Percentiles rank a stretch among this genome's conserved stretches.
Evolutionary conservation across 129 eudicot species (phyloP).

Genomic region (Escallonia herrerae): DNA sequence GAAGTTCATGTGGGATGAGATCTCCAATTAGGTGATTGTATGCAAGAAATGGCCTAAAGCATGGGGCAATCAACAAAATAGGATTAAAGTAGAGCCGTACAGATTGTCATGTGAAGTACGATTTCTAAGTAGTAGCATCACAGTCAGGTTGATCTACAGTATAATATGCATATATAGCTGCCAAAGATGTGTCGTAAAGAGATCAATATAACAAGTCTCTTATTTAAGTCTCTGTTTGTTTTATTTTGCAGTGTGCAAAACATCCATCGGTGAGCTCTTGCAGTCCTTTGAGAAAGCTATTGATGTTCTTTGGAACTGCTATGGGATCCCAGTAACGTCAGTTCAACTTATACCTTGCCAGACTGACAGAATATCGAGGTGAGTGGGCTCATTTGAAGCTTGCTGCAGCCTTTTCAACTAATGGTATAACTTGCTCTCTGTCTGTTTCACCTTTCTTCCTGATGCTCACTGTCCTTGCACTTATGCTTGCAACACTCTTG

Average conservation of each 20-base stretch:
- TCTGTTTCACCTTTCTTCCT: background rate
- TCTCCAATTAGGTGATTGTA: background rate
- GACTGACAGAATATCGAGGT: conserved; percentile 10
- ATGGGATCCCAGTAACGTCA: conserved; percentile 47
- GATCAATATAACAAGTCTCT: too few relatives aligned
- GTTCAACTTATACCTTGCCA: conserved; percentile 14
- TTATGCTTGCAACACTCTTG: too few relatives aligned
- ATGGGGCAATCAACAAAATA: background rate
- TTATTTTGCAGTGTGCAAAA: conserved; percentile 71
- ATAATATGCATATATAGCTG: too few relatives aligned
- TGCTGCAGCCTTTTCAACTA: background rate
- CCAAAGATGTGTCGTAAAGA: too few relatives aligned
- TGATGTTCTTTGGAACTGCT: conserved; percentile 56
- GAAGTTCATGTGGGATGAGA: background rate
- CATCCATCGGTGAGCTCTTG: conserved; percentile 65
- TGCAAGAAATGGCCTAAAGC: background rate
- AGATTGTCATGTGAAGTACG: too few relatives aligned
- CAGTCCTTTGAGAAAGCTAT: conserved; percentile 63
- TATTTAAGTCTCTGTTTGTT: too few relatives aligned
- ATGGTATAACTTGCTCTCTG: background rate
- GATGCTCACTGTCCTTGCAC: too few relatives aligned
- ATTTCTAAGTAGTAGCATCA: too few relatives aligned
- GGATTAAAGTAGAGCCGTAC: background rate
- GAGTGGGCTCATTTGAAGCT: conserved; percentile 12
- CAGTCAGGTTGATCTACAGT: background rate